Conservation (phyloP, 192 early-diverging fungal species). For the Podila clonocystis region DNA sequence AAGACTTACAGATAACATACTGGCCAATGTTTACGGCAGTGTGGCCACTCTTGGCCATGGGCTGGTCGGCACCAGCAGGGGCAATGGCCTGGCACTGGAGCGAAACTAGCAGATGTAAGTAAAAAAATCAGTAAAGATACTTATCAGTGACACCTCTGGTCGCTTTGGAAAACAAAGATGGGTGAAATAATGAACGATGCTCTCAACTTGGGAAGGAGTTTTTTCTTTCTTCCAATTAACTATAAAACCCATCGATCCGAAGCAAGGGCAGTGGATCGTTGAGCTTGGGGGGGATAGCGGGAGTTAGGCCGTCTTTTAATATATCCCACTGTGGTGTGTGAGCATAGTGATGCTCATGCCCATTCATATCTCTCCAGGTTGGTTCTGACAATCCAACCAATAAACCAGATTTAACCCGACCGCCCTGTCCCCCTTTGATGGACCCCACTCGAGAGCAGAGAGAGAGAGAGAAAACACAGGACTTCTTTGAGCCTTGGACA, state of each 20-base stretch:
- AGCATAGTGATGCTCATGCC: background rate
- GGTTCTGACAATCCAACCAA: too few relatives aligned
- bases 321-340: background rate
- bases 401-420: too few relatives aligned
- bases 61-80: constrained; percentile 46
- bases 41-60: constrained; percentile 55
- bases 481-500: too few relatives aligned
- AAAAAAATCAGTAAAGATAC: background rate
- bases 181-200: background rate
- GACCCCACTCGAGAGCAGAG: too few relatives aligned
- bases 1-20: constrained; percentile 55
- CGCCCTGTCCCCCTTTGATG: too few relatives aligned
- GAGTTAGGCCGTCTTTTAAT: too few relatives aligned
- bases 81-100: constrained; percentile 33
- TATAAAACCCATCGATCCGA: background rate
- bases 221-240: background rate
- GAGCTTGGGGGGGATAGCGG: too few relatives aligned
- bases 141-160: background rate
- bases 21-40: constrained; percentile 57
- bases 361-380: too few relatives aligned
- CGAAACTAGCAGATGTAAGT: constrained; percentile 5
- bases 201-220: background rate
- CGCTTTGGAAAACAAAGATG: background rate
- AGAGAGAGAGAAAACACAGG: too few relatives aligned
- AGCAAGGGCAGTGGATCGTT: too few relatives aligned